These are phyloP conservation scores for Brasenia schreberi DNA, from an alignment of 164 flowering plant genomes.

Conservation along the genomic window DNA sequence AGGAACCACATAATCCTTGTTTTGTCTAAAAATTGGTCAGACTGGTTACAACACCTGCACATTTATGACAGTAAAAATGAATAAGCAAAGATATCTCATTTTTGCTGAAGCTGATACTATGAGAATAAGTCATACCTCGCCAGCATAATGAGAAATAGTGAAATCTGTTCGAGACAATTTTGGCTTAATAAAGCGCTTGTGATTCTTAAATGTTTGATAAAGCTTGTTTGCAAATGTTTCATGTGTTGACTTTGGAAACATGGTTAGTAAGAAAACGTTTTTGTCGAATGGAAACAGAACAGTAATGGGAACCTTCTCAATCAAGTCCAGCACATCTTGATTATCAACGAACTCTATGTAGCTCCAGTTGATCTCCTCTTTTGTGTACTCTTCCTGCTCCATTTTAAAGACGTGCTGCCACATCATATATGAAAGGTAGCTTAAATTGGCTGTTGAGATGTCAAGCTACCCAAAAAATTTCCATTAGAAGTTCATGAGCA, in stretches of 20 bases:
- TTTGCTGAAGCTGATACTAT: too few relatives aligned
- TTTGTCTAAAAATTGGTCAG: slow-evolving; percentile 86
- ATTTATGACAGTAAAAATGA: too few relatives aligned
- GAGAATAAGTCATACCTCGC: slow-evolving; percentile 46
- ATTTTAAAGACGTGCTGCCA: slow-evolving; percentile 82
- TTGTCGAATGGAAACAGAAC: neutral
- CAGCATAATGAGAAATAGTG: slow-evolving; percentile 87
- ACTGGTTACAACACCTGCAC: slow-evolving; percentile 63
- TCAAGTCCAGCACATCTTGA: slow-evolving; percentile 90
- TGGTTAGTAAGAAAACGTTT: slow-evolving; percentile 6
- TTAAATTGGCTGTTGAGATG: neutral
- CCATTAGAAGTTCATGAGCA: neutral
- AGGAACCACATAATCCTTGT: slow-evolving; percentile 96
- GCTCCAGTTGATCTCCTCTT: slow-evolving; percentile 95
- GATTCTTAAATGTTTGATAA: slow-evolving; percentile 74
- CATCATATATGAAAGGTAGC: neutral
- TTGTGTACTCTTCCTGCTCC: slow-evolving; percentile 98
- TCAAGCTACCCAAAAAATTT: neutral
- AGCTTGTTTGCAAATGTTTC: slow-evolving; percentile 97
- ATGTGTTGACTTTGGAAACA: slow-evolving; percentile 98
- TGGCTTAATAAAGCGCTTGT: slow-evolving; percentile 87
- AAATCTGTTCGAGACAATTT: slow-evolving; percentile 95
- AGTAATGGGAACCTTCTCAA: slow-evolving; percentile 62
- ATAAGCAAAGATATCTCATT: too few relatives aligned
- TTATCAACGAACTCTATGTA: slow-evolving; percentile 97